phyloP scores from a whole-genome alignment of 2,329 filamentous ascomycete genomes.

The Penicillium sp. region DNA sequence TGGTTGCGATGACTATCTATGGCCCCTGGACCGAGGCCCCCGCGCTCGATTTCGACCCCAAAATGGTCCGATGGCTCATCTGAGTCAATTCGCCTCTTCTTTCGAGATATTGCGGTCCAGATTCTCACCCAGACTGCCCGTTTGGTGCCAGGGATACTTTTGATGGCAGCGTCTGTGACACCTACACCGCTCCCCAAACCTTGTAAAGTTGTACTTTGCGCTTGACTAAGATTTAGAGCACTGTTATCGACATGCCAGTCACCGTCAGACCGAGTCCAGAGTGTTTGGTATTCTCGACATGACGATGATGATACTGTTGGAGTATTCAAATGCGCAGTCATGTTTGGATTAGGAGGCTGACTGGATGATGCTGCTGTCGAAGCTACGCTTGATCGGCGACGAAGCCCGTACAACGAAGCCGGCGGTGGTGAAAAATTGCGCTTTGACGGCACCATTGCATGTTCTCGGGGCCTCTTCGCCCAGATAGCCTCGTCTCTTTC shows the following conservation, averaged over 20 bases:
- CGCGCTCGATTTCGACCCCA: neutral
- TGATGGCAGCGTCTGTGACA: neutral
- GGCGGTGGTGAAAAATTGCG: constrained; percentile 9
- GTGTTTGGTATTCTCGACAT: neutral
- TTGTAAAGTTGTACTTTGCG: neutral
- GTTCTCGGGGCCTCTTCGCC: constrained; percentile 1
- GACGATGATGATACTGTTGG: neutral
- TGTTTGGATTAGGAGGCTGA: neutral
- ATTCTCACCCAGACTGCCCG: neutral
- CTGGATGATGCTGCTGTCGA: neutral
- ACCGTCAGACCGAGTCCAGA: constrained; percentile 11
- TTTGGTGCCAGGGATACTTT: neutral
- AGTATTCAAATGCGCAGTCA: neutral
- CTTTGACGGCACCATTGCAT: neutral
- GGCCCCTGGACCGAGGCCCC: neutral
- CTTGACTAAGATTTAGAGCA: neutral
- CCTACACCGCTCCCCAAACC: neutral
- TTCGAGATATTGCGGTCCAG: neutral
- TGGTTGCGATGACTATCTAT: neutral
- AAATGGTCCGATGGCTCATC: neutral
- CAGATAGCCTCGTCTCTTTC: constrained; percentile 6
- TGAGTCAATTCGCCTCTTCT: neutral
- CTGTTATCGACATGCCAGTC: constrained; percentile 6
- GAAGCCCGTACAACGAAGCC: constrained; percentile 1
- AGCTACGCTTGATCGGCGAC: constrained; percentile 3